Conservation (phyloP, 2,329 filamentous ascomycete genomes). For the Ophiosphaerella herpotricha region DNA sequence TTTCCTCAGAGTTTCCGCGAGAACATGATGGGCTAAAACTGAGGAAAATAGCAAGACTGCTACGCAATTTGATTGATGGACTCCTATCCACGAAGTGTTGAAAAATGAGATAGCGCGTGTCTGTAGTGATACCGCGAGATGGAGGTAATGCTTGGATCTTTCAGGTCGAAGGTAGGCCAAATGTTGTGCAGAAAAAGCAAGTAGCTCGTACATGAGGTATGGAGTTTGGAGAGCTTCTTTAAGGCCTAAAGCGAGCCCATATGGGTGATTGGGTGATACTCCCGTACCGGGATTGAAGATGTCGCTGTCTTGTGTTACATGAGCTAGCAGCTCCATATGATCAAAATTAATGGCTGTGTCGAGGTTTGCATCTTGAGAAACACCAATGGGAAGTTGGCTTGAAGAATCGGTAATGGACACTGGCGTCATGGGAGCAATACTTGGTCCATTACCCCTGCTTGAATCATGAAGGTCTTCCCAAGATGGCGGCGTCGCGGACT, state of each 20-base stretch:
- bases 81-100: conserved; percentile 18
- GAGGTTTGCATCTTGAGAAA: not conserved
- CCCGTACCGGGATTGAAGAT: conserved; percentile 31
- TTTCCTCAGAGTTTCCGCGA: conserved; percentile 40
- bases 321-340: conserved; percentile 46
- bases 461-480: not conserved
- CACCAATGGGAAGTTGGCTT: not conserved
- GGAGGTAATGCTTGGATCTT: conserved; percentile 15
- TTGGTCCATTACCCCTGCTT: not conserved
- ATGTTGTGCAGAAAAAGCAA: conserved; percentile 46
- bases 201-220: conserved; percentile 45
- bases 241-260: conserved; percentile 22
- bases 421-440: not conserved
- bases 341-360: conserved; percentile 33
- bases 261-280: conserved; percentile 13
- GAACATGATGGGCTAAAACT: conserved; percentile 41
- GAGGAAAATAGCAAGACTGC: conserved; percentile 43
- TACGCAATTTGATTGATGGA: conserved; percentile 38
- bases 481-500: not conserved
- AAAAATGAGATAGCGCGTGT: conserved; percentile 35
- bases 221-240: conserved; percentile 30
- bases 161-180: conserved; percentile 34
- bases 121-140: conserved; percentile 37
- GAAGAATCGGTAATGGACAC: not conserved
- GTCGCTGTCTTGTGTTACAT: conserved; percentile 26